Evolutionary conservation across 2,329 filamentous ascomycete species (phyloP), one percentile per base, ranked within the genome.

Genomic region (Talaromyces sp.): DNA sequence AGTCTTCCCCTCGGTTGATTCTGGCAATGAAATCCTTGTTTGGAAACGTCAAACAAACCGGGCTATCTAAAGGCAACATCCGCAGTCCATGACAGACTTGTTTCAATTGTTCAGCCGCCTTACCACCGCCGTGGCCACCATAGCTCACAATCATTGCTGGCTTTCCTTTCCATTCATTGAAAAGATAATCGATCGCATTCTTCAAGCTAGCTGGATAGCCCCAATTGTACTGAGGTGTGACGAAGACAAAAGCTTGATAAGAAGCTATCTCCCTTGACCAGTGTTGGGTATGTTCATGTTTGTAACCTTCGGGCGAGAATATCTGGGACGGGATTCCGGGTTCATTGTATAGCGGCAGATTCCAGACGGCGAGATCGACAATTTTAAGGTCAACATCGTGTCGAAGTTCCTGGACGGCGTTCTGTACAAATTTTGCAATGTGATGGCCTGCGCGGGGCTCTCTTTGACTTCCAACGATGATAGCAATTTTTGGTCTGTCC

Each of bases 101-200:
- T 28, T 54, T 36, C 9, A 59, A 41, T 21, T 59, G 57, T 13
- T 37, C 51, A 2, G 41, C 51, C 5, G 41, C 57, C 28, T 19
- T 35, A 5, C 36, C 43, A 2, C 71, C 71, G 1, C 71, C 71
- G 45, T 67, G 65, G 3, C 73, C 72, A 10, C 81, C 81, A 66
- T 83, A 83, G 58, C 73, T 79, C 40, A 84, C 73, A 52, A 84
- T 70, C 35, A 70, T 68, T 21, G 73, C 73, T 0, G 80, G 78
- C 67, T 83, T 83, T 13, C 75, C 78, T n/a, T 68, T 74, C 78
- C 80, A 83, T 64, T 83, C 81, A 64, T 83, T 71, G 63, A 75
- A 76, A 1, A 85, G 73, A 63, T 81, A 84, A 66, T 85, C 82
- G 62, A 85, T 75, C 7, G 82, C 81, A 65, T 84, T 85, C 72